Base-by-base conservation (phyloP, 352 stramenopile species). In the Globisporangium ultimum region DNA sequence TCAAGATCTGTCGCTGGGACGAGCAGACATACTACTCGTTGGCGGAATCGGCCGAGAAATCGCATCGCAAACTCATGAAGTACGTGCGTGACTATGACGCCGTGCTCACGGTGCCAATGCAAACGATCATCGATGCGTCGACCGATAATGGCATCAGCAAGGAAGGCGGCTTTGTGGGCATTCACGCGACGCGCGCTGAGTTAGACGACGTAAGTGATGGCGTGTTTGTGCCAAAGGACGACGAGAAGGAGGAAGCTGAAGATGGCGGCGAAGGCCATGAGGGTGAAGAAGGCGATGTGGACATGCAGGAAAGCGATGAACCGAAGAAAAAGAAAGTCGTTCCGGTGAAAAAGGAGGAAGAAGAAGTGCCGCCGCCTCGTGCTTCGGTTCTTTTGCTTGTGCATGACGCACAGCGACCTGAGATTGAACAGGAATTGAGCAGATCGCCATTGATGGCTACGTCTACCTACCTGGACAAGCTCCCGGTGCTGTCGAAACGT, bases 11-110 rank as follows among this genome's bases (percentile, higher is more conserved):
- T 34, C 97, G 97, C 53, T 99, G 98, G 98, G 98, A 99, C 67
- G 97, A 99, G 59, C 97, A 99, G 71, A 99, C 96, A 22, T 99
- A 99, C 70, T 99, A 99, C 80, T 97, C 97, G 41, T 74, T 99
- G 20, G 94, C 93, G 11, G 97, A 99, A 56, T 98, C 96, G 7
- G 95, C 94, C 0, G 94, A 99, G 60, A 98, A 98, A 64, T 99
- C 97, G 40, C 97, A 99, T 67, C 84, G 94, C 38, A 98, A 98
- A 70, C 70, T 99, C n/a, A 98, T 98, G 86, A 98, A 98, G 74
- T 94, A 99, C 54, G 76, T 99, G 11, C 80, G 88, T 15, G 78
- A 99, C 65, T 97, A 97, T 58, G 82, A 96, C 55, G 74, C 87
- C 11, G 80, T 98, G 28, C 67, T 96, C 2, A 80, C 61, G 14